Conservation (phyloP, 2,329 filamentous ascomycete genomes). For the Colletotrichum endophyticum region DNA sequence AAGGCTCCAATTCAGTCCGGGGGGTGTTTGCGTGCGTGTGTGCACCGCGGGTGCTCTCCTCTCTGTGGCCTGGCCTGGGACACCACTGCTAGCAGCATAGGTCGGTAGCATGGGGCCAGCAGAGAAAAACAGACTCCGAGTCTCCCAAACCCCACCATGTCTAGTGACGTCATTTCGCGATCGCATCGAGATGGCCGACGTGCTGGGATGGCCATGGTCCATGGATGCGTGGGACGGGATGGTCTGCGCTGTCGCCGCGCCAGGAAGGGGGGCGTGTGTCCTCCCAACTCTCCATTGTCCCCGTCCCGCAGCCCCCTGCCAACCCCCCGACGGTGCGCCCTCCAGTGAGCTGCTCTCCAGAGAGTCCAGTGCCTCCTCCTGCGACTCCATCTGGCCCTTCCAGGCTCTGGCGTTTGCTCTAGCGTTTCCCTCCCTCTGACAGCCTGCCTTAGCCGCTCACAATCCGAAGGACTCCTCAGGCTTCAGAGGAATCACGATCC, state of each 20-base stretch:
- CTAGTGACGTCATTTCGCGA: conserved; percentile 14
- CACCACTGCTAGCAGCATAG: not conserved
- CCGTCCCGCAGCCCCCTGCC: not conserved
- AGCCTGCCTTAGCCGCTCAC: conserved; percentile 4
- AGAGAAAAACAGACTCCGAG: not conserved
- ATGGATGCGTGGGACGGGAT: not conserved
- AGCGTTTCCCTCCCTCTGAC: not conserved
- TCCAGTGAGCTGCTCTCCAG: not conserved
- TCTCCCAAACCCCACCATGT: not conserved
- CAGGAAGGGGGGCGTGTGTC: not conserved
- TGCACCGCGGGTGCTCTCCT: not conserved
- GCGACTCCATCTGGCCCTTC: not conserved
- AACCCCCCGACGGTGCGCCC: not conserved
- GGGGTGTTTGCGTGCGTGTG: not conserved
- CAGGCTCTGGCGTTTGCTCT: not conserved
- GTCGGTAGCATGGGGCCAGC: not conserved
- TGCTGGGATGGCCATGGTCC: not conserved
- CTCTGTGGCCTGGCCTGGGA: not conserved
- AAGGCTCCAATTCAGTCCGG: not conserved
- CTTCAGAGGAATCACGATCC: not conserved
- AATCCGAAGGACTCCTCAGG: not conserved
- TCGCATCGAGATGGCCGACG: conserved; percentile 17
- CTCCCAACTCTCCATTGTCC: not conserved
- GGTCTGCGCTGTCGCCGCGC: not conserved
- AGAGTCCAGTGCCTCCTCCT: not conserved